A percentile compares a stretch with the other conserved stretches of the same genome.
Evolutionary conservation across 306 rosid genomes (phyloP).

Genomic region (Glycyrrhiza uralensis): DNA sequence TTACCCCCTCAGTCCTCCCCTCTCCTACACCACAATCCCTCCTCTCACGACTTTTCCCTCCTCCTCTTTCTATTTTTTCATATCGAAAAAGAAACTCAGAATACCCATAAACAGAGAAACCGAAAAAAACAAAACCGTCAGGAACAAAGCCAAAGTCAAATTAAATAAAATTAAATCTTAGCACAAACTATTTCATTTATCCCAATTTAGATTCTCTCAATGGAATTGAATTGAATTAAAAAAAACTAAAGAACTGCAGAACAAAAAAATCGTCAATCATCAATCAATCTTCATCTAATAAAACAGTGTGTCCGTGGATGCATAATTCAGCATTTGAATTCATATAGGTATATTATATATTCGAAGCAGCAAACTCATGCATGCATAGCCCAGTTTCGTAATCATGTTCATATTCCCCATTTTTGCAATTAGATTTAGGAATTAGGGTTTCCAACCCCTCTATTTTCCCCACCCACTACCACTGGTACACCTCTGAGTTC

Average conservation of each 20-base stretch:
- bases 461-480: no score
- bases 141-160: constrained; percentile 17
- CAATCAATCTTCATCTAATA: constrained; percentile 12
- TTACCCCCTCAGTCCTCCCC: no score
- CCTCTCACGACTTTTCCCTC: no score
- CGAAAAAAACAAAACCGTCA: no score
- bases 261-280: constrained; percentile 2
- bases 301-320: constrained; percentile 19
- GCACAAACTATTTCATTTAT: background rate
- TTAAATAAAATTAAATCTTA: no score
- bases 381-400: constrained; percentile 16
- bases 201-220: background rate
- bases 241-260: background rate
- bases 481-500: no score
- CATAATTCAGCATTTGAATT: constrained; percentile 25
- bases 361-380: constrained; percentile 25
- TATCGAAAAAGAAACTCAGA: no score
- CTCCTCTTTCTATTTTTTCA: no score
- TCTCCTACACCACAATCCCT: no score
- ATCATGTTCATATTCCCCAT: background rate
- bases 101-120: no score
- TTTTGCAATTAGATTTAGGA: constrained; percentile 14
- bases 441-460: no score
- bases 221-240: background rate
- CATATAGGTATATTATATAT: background rate